Conservation (phyloP, 1,284 basidiomycete species). For the Austroboletus niveus region DNA sequence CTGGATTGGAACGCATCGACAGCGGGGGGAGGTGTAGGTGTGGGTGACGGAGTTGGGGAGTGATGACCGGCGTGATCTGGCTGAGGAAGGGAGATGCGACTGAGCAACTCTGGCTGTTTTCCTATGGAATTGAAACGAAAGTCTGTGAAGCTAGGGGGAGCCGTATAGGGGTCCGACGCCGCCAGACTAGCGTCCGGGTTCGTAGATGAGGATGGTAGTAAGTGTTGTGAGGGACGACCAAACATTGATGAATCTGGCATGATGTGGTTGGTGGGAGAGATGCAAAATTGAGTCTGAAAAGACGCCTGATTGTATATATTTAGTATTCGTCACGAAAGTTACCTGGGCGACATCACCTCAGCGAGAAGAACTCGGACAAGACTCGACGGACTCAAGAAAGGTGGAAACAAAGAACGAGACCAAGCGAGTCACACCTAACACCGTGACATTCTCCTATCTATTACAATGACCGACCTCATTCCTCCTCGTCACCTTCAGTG, state of each 20-base stretch:
- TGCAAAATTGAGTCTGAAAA: conserved; percentile 8
- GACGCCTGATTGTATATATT: conserved; percentile 12
- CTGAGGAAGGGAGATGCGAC: conserved; percentile 40
- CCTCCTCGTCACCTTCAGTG: not conserved
- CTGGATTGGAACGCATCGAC: conserved; percentile 5
- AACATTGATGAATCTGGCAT: conserved; percentile 29
- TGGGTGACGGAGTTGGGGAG: conserved; percentile 32
- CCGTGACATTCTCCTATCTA: not conserved
- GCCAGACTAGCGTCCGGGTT: not conserved
- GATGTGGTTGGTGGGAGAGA: conserved; percentile 15
- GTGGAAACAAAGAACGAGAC: not conserved
- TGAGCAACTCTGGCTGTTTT: conserved; percentile 43
- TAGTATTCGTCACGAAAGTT: conserved; percentile 12
- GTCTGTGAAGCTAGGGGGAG: conserved; percentile 30
- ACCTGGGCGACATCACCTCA: conserved; percentile 18
- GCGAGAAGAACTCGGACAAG: not conserved
- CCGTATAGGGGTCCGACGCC: not conserved
- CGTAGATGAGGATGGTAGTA: conserved; percentile 17
- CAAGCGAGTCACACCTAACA: not conserved
- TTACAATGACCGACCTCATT: not conserved
- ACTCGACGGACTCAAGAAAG: not conserved
- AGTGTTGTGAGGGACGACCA: conserved; percentile 23
- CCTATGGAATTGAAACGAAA: conserved; percentile 49
- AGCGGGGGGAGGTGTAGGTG: conserved; percentile 2
- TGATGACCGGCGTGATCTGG: conserved; percentile 23